Base-by-base conservation (phyloP, 495 filamentous ascomycete genomes). In the Tuber umbilicatum region DNA sequence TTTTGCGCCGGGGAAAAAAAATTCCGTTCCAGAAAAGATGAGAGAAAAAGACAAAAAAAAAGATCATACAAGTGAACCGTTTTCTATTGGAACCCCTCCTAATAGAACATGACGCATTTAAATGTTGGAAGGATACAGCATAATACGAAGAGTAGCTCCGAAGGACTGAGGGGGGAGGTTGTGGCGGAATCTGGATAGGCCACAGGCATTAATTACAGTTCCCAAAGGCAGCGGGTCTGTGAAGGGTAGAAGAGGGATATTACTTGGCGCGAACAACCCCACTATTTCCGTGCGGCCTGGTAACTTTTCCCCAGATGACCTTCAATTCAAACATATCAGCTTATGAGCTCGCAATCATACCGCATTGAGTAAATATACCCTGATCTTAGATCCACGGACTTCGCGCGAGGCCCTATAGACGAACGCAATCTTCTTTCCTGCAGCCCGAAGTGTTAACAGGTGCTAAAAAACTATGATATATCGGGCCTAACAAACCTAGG, bases 221-320 rank as follows among this genome's bases (percentile, higher is more conserved):
- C 50, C n/a, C n/a, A 4, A 3, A 31, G 55, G 55, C 38, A 69
- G n/a, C 10, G 23, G 60, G 55, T 23, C 35, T 9, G 0, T 47
- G n/a, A 41, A 23, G 9, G 42, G 69, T 39, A 27, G 39, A 43
- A 40, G 39, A 21, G n/a, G 67, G 45, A 39, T 10, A 50, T 64
- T 80, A 82, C 81, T 96, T 93, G 83, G 94, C 94, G 84, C 94
- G 90, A 82, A 99, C 95, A 82, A 97, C 91, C 83, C 95, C 95
- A 78, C 92, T 95, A 89, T 97, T 98, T 84, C 94, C 95, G 86
- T 98, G 94, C 84, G 93, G 90, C 82, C 93, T 89, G 83, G 94
- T 97, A 83, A 98, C 89, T 89, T 97, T 98, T 86, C 96, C 96
- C 95, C 96, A 99, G 87, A 98, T 98, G 77, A 97, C 94, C 83